Conservation (phyloP, 139 green algal genomes). For the Chlorella sorokiniana region DNA sequence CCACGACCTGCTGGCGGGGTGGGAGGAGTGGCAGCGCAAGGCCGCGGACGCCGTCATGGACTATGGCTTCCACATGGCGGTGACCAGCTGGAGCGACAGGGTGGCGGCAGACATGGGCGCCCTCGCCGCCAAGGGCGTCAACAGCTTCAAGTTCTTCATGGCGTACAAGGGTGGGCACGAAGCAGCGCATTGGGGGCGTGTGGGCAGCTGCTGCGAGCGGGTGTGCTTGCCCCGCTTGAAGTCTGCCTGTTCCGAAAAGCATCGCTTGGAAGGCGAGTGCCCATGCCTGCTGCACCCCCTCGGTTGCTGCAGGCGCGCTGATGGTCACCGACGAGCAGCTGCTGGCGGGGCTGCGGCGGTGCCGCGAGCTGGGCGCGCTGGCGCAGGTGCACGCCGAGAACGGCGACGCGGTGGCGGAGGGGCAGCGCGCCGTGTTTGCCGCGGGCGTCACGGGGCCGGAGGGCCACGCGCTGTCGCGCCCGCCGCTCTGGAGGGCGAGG, state of each 20-base stretch:
- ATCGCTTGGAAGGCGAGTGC: too few relatives aligned
- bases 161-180: constrained; percentile 85
- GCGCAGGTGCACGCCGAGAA: constrained; percentile 92
- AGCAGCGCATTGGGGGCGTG: background rate
- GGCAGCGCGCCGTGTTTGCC: constrained; percentile 69
- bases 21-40: constrained; percentile 64
- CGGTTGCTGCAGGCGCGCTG: constrained; percentile 55
- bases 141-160: constrained; percentile 97
- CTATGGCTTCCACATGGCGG: constrained; percentile 96
- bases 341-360: constrained; percentile 76
- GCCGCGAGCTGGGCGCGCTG: constrained; percentile 88
- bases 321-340: constrained; percentile 81
- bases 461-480: constrained; percentile 87
- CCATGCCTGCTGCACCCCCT: too few relatives aligned
- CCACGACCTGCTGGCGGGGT: constrained; percentile 74
- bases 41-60: constrained; percentile 80
- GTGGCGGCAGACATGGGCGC: constrained; percentile 79
- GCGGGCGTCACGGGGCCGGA: constrained; percentile 83
- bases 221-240: too few relatives aligned
- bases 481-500: constrained; percentile 85
- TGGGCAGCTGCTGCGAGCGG: background rate
- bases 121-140: constrained; percentile 81
- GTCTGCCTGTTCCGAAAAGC: too few relatives aligned
- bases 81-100: constrained; percentile 82
- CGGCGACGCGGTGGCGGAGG: constrained; percentile 81